A percentile compares a stretch with the other conserved stretches of the same genome.
Conservation (phyloP, 148 eudicot species). For the Nepenthes gracilis region DNA sequence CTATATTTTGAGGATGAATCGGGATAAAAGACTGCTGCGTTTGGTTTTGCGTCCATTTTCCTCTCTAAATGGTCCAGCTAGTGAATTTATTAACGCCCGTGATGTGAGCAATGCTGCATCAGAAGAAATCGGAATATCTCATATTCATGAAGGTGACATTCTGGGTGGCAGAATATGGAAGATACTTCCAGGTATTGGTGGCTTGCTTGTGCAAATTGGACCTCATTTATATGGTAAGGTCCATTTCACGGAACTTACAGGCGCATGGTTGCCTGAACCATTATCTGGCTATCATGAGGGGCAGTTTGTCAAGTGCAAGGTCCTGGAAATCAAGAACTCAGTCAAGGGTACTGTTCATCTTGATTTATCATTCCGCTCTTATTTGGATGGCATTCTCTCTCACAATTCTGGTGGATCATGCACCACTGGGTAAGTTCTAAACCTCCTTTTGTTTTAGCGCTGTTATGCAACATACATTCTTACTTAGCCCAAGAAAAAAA, state of each 20-base stretch:
- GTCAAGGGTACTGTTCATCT: slow-evolving; percentile 50
- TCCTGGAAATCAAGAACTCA: slow-evolving; percentile 54
- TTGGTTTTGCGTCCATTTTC: slow-evolving; percentile 36
- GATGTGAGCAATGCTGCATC: slow-evolving; percentile 10
- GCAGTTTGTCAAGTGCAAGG: slow-evolving; percentile 78
- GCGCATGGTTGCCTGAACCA: slow-evolving; percentile 53
- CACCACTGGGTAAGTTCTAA: slow-evolving; percentile 16
- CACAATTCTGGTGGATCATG: slow-evolving; percentile 6
- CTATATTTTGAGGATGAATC: slow-evolving; percentile 41
- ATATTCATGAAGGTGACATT: slow-evolving; percentile 45
- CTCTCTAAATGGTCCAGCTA: slow-evolving; percentile 13
- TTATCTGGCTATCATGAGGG: slow-evolving; percentile 65
- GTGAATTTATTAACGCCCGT: slow-evolving; percentile 7
- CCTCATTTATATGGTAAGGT: slow-evolving; percentile 82
- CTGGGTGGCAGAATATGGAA: slow-evolving; percentile 83
- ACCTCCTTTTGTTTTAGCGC: not conserved
- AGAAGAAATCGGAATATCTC: slow-evolving; percentile 26
- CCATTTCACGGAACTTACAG: slow-evolving; percentile 71
- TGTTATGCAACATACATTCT: not conserved
- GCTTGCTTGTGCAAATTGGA: slow-evolving; percentile 79
- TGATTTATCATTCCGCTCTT: slow-evolving; percentile 66
- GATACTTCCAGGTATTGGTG: slow-evolving; percentile 75
- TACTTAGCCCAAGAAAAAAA: too few relatives aligned
- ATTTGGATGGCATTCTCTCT: slow-evolving; percentile 16
- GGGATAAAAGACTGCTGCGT: slow-evolving; percentile 59